These are phyloP conservation scores for Acacia acuminata DNA, from an alignment of 306 rosid genomes.

Conservation along the genomic window DNA sequence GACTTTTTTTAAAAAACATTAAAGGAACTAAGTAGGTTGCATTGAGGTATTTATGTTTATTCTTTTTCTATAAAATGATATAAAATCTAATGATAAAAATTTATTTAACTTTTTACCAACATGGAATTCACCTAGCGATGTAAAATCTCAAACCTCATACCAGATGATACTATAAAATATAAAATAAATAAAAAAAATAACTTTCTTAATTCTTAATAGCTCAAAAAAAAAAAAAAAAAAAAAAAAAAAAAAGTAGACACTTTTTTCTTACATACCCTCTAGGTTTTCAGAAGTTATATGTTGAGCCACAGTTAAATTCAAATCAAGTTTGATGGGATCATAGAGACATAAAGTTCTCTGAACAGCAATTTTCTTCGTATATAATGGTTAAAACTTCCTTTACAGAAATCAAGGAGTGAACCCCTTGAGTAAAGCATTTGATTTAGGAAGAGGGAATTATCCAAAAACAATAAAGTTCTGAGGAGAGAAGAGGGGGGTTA, in stretches of 20 bases:
- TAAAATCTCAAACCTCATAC: no score
- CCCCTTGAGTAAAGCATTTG: not conserved
- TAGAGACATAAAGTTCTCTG: not conserved
- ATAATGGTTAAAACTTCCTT: not conserved
- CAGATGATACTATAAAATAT: rapidly evolving
- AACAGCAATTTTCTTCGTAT: not conserved
- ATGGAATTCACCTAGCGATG: no score
- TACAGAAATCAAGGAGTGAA: not conserved
- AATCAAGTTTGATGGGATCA: not conserved
- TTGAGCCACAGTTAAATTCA: not conserved
- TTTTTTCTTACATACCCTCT: not conserved
- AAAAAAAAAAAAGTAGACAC: not conserved
- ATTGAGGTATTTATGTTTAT: no score
- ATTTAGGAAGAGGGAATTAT: not conserved
- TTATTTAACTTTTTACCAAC: no score
- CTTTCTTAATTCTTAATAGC: no score
- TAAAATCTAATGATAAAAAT: no score
- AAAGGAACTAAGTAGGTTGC: no score
- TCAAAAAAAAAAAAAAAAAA: not conserved
- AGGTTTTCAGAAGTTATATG: not conserved
- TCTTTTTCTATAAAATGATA: no score
- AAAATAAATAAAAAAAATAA: no score
- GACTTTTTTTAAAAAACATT: no score
- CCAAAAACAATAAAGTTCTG: not conserved
- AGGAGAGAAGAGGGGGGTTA: not conserved